Percentiles rank a stretch among this genome's conserved stretches.
phyloP scores from a whole-genome alignment of 805 yeast species.

The Starmerella sirachaensis region DNA sequence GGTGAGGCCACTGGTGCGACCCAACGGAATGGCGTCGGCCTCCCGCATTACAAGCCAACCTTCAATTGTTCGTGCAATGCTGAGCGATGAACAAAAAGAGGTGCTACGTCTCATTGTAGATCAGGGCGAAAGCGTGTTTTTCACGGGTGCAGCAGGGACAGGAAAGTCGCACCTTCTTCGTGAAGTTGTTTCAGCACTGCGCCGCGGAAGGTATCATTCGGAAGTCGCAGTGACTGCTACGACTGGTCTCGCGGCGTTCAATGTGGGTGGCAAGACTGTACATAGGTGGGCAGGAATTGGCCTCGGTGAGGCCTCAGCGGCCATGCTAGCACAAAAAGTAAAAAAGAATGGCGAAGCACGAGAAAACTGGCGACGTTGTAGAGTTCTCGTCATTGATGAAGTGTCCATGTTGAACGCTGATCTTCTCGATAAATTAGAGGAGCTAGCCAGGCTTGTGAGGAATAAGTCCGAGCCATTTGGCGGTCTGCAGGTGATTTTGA shows the following conservation, averaged over 20 bases:
- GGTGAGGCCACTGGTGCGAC: slow-evolving; percentile 15
- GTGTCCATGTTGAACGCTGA: slow-evolving; percentile 83
- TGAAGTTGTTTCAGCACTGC: slow-evolving; percentile 46
- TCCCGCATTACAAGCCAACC: slow-evolving; percentile 8
- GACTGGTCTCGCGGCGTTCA: slow-evolving; percentile 89
- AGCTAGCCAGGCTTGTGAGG: slow-evolving; percentile 47
- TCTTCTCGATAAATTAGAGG: slow-evolving; percentile 59
- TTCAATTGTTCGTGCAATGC: slow-evolving; percentile 9
- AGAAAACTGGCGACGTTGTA: slow-evolving; percentile 54
- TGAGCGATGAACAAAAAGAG: slow-evolving; percentile 34
- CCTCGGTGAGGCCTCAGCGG: slow-evolving; percentile 43
- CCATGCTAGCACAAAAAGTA: slow-evolving; percentile 5
- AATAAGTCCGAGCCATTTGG: slow-evolving; percentile 64
- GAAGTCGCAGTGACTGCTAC: slow-evolving; percentile 83
- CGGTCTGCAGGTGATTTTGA: slow-evolving; percentile 75
- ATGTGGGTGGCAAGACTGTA: slow-evolving; percentile 78
- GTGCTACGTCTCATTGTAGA: slow-evolving; percentile 49
- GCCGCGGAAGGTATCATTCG: slow-evolving; percentile 27
- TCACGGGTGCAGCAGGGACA: slow-evolving; percentile 97
- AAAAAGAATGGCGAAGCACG: slow-evolving; percentile 26
- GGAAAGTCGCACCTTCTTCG: slow-evolving; percentile 80
- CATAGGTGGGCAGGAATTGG: slow-evolving; percentile 81
- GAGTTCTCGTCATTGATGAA: slow-evolving; percentile 77
- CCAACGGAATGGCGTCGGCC: slow-evolving; percentile 15
- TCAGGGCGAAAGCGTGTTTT: slow-evolving; percentile 58